These are phyloP conservation scores for Ogataea salicorniae DNA, from an alignment of 805 yeast genomes.

Conservation along the genomic window DNA sequence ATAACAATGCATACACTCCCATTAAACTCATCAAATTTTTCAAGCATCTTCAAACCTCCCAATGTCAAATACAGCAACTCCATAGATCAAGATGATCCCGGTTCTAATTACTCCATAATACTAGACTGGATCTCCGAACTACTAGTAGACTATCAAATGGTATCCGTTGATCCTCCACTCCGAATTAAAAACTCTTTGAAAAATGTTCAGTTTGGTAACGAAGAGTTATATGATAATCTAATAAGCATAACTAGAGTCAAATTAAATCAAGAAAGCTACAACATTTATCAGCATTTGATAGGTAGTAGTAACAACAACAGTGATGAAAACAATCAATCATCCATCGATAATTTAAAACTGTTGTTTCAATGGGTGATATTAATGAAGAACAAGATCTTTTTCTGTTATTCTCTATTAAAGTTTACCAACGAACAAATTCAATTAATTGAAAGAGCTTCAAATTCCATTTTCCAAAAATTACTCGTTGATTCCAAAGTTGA, in stretches of 20 bases:
- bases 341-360: slow-evolving; percentile 3
- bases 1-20: slow-evolving; percentile 1
- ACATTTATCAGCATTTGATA: background rate
- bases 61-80: background rate
- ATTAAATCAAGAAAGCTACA: slow-evolving; percentile 11
- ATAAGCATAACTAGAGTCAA: slow-evolving; percentile 12
- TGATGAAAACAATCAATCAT: too few relatives aligned
- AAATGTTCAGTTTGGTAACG: slow-evolving; percentile 13
- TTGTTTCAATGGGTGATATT: slow-evolving; percentile 15
- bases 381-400: slow-evolving; percentile 8
- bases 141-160: slow-evolving; percentile 6
- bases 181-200: slow-evolving; percentile 19
- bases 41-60: slow-evolving; percentile 12
- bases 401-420: slow-evolving; percentile 8
- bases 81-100: slow-evolving; percentile 19
- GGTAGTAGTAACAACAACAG: too few relatives aligned
- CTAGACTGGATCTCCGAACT: slow-evolving; percentile 25
- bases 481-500: slow-evolving; percentile 5
- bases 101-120: slow-evolving; percentile 17
- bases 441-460: slow-evolving; percentile 18
- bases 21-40: slow-evolving; percentile 9
- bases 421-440: slow-evolving; percentile 11
- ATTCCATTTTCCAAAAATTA: slow-evolving; percentile 19
- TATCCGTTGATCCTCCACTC: slow-evolving; percentile 15
- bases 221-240: slow-evolving; percentile 12